Conservation (phyloP, 331 rosid species). For the Arachis monticola region DNA sequence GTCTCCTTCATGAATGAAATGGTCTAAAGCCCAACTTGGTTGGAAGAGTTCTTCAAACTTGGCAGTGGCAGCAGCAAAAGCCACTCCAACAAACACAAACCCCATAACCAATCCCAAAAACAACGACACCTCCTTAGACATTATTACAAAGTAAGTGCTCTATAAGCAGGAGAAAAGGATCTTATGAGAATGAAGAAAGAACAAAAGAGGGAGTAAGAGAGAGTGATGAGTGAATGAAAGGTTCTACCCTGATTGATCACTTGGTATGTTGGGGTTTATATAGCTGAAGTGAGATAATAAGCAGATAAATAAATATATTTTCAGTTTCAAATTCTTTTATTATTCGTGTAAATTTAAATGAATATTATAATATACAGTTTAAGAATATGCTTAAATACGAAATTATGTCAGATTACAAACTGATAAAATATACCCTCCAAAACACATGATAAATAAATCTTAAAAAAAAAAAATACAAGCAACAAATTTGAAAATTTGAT, state of each 20-base stretch:
- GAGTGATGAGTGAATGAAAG: slow-evolving; percentile 37
- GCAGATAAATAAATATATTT: background rate
- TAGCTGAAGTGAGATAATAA: slow-evolving; percentile 40
- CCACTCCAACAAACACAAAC: slow-evolving; percentile 49
- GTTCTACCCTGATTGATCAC: slow-evolving; percentile 20
- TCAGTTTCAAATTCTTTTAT: background rate
- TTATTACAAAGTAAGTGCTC: background rate
- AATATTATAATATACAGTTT: no score
- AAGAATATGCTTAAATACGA: no score
- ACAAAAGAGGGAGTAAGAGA: background rate
- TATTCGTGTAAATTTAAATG: background rate
- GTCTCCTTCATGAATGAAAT: slow-evolving; percentile 72
- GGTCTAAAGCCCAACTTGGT: slow-evolving; percentile 83
- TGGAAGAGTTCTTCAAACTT: slow-evolving; percentile 83
- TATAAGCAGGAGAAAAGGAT: background rate
- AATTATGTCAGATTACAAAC: no score
- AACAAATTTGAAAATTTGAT: no score
- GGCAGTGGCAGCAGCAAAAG: slow-evolving; percentile 49
- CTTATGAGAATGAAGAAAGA: background rate
- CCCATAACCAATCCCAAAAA: slow-evolving; percentile 42
- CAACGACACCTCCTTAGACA: slow-evolving; percentile 33
- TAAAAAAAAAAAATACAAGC: no score
- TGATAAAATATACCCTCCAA: no score
- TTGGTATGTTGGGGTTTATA: slow-evolving; percentile 45
- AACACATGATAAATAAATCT: no score